These are phyloP conservation scores for Nakazawaea wyomingensis DNA, from an alignment of 805 yeast species.

Conservation along the genomic window DNA sequence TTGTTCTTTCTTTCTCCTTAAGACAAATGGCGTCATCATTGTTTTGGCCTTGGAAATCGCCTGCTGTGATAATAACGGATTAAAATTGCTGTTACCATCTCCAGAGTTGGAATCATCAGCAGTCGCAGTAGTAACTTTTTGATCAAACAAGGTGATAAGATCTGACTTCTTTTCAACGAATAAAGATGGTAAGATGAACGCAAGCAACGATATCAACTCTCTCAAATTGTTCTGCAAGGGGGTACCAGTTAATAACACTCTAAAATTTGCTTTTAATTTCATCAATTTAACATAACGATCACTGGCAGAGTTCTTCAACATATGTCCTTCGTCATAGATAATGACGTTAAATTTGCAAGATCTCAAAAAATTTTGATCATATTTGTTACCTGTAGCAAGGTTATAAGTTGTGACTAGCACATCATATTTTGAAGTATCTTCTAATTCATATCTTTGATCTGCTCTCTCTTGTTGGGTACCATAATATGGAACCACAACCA, in stretches of 20 bases:
- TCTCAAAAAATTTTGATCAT: conserved; percentile 75
- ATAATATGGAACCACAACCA: conserved; percentile 87
- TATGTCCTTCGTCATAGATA: conserved; percentile 96
- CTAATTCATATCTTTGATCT: conserved; percentile 70
- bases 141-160: conserved; percentile 77
- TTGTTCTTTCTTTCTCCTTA: conserved; percentile 88
- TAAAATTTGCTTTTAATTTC: conserved; percentile 77
- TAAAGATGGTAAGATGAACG: conserved; percentile 82
- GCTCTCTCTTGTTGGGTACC: conserved; percentile 84
- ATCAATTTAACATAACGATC: conserved; percentile 86
- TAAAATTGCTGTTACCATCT: conserved; percentile 44
- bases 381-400: conserved; percentile 80
- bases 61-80: conserved; percentile 83
- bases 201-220: conserved; percentile 84
- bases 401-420: conserved; percentile 93
- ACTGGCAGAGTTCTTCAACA: conserved; percentile 83
- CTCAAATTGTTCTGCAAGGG: conserved; percentile 91
- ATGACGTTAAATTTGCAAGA: conserved; percentile 76
- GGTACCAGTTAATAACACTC: conserved; percentile 90
- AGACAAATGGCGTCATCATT: conserved; percentile 97
- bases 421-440: conserved; percentile 56
- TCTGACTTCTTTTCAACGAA: conserved; percentile 82
- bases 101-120: conserved; percentile 23
- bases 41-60: conserved; percentile 91
- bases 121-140: conserved; percentile 61